Evolutionary conservation across 345 rosid genomes (phyloP).

Genomic region (Citrus sp.): DNA sequence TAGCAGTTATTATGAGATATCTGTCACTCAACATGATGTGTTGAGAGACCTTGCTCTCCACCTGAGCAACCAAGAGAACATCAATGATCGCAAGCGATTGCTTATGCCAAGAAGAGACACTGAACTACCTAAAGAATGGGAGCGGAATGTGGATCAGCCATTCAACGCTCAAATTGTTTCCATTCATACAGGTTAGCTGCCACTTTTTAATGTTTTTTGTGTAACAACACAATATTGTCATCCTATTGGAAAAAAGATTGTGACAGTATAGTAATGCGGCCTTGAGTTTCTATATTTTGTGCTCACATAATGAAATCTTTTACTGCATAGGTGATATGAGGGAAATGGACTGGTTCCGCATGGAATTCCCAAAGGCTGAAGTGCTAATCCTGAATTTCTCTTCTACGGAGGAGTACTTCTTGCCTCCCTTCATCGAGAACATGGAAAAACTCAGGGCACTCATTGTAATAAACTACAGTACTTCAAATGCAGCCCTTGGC

Average conservation of each 20-base stretch:
- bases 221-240: background rate
- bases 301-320: background rate
- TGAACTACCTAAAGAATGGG: slow-evolving; percentile 78
- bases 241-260: background rate
- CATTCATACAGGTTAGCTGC: slow-evolving; percentile 57
- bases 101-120: slow-evolving; percentile 73
- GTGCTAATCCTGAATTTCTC: slow-evolving; percentile 73
- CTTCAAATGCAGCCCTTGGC: slow-evolving; percentile 42
- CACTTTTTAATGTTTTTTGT: background rate
- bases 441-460: slow-evolving; percentile 85
- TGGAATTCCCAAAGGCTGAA: slow-evolving; percentile 88
- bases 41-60: slow-evolving; percentile 83
- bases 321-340: slow-evolving; percentile 58
- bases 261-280: background rate
- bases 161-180: slow-evolving; percentile 80
- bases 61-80: slow-evolving; percentile 38
- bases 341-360: slow-evolving; percentile 76
- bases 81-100: slow-evolving; percentile 47
- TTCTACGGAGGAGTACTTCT: slow-evolving; percentile 48
- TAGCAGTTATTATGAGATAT: slow-evolving; percentile 66
- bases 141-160: slow-evolving; percentile 51
- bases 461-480: slow-evolving; percentile 59
- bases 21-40: slow-evolving; percentile 85
- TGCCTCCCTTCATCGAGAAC: slow-evolving; percentile 71
- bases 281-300: background rate